Conservation (phyloP, 306 rosid species). For the Myrica gale region DNA sequence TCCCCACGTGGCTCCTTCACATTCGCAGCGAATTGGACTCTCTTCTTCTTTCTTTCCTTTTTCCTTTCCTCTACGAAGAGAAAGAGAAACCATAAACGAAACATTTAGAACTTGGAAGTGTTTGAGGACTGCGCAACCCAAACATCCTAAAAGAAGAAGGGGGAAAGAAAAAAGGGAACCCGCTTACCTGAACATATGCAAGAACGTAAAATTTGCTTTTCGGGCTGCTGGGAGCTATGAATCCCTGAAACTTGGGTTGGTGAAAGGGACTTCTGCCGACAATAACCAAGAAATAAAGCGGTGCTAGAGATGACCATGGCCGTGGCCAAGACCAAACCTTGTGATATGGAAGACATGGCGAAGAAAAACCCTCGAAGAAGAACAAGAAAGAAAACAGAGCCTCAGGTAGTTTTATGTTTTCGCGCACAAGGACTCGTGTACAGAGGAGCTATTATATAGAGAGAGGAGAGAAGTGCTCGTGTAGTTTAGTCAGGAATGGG, state of each 20-base stretch:
- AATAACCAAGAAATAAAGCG: slow-evolving; percentile 38
- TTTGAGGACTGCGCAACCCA: neutral
- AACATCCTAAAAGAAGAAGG: too few relatives aligned
- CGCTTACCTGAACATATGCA: slow-evolving; percentile 62
- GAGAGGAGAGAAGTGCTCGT: neutral
- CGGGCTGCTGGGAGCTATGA: slow-evolving; percentile 21
- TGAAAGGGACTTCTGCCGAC: slow-evolving; percentile 16
- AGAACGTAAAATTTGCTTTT: slow-evolving; percentile 39
- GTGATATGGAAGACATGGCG: slow-evolving; percentile 48
- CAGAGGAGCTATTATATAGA: neutral
- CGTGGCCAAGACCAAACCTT: slow-evolving; percentile 48
- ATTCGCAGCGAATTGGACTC: slow-evolving; percentile 65
- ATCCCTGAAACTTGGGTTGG: neutral
- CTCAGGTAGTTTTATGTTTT: neutral
- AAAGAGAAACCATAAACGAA: neutral
- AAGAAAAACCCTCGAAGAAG: neutral
- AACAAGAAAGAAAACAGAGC: too few relatives aligned
- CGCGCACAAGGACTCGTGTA: neutral
- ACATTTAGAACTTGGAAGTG: neutral
- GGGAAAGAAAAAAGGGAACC: neutral
- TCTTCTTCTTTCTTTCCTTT: slow-evolving; percentile 54
- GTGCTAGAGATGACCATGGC: slow-evolving; percentile 58
- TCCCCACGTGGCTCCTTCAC: slow-evolving; percentile 49
- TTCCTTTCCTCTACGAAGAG: slow-evolving; percentile 43
- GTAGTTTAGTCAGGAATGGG: neutral